Evolutionary conservation across 1,284 basidiomycete species (phyloP).

Genomic region (Ceratobasidium sp.): DNA sequence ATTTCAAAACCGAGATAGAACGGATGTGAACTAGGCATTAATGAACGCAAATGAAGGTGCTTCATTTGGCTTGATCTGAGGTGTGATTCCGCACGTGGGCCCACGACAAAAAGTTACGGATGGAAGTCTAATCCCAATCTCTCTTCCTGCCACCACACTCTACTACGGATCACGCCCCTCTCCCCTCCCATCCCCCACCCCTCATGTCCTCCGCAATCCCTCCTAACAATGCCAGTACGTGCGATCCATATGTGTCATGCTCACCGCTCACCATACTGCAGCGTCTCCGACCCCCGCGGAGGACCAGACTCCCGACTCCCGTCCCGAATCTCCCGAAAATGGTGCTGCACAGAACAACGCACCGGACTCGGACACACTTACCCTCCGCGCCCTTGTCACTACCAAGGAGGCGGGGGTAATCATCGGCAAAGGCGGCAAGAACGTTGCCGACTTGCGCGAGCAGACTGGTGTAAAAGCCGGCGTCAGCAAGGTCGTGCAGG

Average conservation of each 20-base stretch:
- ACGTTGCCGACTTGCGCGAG: conserved; percentile 95
- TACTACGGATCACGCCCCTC: conserved; percentile 27
- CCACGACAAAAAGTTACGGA: conserved; percentile 30
- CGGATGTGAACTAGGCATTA: not conserved
- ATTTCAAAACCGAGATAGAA: not conserved
- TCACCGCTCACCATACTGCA: conserved; percentile 1
- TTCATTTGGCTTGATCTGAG: conserved; percentile 10
- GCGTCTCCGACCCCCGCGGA: conserved; percentile 42
- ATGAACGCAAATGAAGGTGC: not conserved
- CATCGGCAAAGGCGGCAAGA: conserved; percentile 96
- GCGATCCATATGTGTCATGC: not conserved
- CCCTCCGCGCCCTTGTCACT: conserved; percentile 91
- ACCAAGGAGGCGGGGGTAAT: conserved; percentile 98
- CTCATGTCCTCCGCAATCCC: conserved; percentile 24
- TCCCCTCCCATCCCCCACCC: conserved; percentile 16
- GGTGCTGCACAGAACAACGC: conserved; percentile 33
- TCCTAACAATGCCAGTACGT: conserved; percentile 41
- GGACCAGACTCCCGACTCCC: conserved; percentile 41
- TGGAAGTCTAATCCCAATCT: conserved; percentile 38
- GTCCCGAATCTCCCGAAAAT: conserved; percentile 41
- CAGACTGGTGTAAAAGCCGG: conserved; percentile 97
- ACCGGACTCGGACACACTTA: conserved; percentile 68
- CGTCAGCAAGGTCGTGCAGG: conserved; percentile 97
- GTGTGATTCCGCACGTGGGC: conserved; percentile 21
- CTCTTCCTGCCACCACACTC: conserved; percentile 33